A percentile compares a stretch with the other conserved stretches of the same genome.
These are phyloP conservation scores for Cyberlindnera misumaiensis DNA, from an alignment of 805 yeast genomes.

Conservation along the genomic window DNA sequence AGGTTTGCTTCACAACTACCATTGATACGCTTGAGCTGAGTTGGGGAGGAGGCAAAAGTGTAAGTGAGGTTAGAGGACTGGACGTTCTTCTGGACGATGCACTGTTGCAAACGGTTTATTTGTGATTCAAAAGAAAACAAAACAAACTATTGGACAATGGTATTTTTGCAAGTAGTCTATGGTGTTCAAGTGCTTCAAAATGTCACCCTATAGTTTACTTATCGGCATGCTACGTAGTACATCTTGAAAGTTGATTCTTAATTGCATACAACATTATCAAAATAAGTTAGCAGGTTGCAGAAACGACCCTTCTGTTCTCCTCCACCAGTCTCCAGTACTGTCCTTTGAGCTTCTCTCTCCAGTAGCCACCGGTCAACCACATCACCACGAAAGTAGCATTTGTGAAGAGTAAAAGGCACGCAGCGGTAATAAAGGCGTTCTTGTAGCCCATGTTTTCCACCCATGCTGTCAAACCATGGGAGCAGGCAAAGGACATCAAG, in stretches of 20 bases:
- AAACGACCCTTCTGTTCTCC: conserved; percentile 10
- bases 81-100: conserved; percentile 6
- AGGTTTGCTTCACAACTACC: conserved; percentile 10
- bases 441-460: conserved; percentile 44
- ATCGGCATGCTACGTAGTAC: no score
- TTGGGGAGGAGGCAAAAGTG: conserved; percentile 11
- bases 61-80: conserved; percentile 3
- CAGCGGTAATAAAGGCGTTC: conserved; percentile 50
- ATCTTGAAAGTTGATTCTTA: no score
- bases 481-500: conserved; percentile 51
- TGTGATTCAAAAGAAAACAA: no score
- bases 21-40: conserved; percentile 11
- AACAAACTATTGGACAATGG: no score
- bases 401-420: conserved; percentile 39
- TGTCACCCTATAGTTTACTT: no score
- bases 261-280: no score
- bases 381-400: conserved; percentile 19
- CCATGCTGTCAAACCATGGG: conserved; percentile 60
- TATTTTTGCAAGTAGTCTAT: no score
- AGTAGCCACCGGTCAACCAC: conserved; percentile 21
- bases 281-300: no score
- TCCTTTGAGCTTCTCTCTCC: conserved; percentile 21
- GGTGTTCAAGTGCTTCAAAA: no score
- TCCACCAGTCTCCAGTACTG: conserved; percentile 22
- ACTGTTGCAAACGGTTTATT: background rate